These are phyloP conservation scores for Malus sylvestris DNA, from an alignment of 306 rosid species.

Conservation along the genomic window DNA sequence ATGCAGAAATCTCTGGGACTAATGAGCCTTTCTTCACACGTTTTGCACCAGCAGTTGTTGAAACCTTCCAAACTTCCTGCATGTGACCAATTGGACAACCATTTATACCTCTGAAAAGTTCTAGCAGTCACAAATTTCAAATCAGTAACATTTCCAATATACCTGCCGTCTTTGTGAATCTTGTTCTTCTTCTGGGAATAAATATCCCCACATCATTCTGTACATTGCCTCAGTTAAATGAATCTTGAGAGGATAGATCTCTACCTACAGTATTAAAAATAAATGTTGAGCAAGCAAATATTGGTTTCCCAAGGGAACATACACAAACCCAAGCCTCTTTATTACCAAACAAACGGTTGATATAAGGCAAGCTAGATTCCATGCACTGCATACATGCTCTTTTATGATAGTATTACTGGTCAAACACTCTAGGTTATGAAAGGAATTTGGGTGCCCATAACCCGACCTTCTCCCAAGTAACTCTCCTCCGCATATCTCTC, in stretches of 20 bases:
- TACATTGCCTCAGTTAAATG: constrained; percentile 97
- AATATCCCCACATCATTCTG: constrained; percentile 97
- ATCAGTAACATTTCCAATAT: constrained; percentile 21
- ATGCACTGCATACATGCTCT: neutral
- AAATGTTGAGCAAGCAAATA: constrained; percentile 18
- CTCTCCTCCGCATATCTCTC: too few species aligned
- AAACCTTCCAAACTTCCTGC: constrained; percentile 98
- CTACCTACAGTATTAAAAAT: constrained; percentile 51
- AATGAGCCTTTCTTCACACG: constrained; percentile 76
- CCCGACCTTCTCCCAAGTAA: too few species aligned
- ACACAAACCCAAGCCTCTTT: neutral
- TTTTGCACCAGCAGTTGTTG: constrained; percentile 90
- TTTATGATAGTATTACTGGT: neutral
- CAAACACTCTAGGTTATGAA: neutral
- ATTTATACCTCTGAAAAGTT: constrained; percentile 4
- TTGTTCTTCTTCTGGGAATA: constrained; percentile 96
- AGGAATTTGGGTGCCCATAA: too few species aligned
- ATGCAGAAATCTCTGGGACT: constrained; percentile 50
- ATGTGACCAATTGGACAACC: constrained; percentile 14
- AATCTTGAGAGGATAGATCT: constrained; percentile 92
- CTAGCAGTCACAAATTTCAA: constrained; percentile 7
- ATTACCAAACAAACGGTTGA: neutral
- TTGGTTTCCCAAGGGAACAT: neutral
- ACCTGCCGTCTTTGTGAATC: constrained; percentile 99
- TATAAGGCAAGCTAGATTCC: neutral